phyloP scores from a whole-genome alignment of 176 grass and related monocot species.

The Oryza longistaminata region DNA sequence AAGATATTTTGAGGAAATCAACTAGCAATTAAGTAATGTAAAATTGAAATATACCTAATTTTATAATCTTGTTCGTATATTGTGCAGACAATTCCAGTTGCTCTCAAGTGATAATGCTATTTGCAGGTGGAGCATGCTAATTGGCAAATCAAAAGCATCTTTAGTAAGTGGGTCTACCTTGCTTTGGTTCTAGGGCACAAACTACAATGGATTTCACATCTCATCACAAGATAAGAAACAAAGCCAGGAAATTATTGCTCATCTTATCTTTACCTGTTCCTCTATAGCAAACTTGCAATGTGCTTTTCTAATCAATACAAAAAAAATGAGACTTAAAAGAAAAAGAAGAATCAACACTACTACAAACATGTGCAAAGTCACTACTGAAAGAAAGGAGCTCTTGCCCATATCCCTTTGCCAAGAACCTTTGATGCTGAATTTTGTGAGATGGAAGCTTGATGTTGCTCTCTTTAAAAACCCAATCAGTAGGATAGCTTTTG shows the following conservation, averaged over 20 bases:
- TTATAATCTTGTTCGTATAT: neutral
- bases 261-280: slow-evolving; percentile 29
- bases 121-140: neutral
- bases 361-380: slow-evolving; percentile 37
- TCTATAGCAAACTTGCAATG: slow-evolving; percentile 37
- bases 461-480: slow-evolving; percentile 16
- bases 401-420: slow-evolving; percentile 18
- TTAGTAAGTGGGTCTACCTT: slow-evolving; percentile 35
- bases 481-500: slow-evolving; percentile 37
- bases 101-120: neutral
- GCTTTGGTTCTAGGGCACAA: slow-evolving; percentile 25
- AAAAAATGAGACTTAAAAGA: neutral
- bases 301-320: slow-evolving; percentile 32
- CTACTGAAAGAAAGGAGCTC: slow-evolving; percentile 30
- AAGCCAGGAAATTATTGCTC: slow-evolving; percentile 37
- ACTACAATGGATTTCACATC: slow-evolving; percentile 30
- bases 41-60: neutral
- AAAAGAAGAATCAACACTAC: neutral
- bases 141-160: slow-evolving; percentile 34
- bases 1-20: neutral
- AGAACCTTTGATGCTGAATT: slow-evolving; percentile 39
- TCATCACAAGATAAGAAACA: slow-evolving; percentile 43
- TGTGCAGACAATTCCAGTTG: neutral
- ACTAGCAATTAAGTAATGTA: neutral
- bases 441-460: slow-evolving; percentile 21